phyloP scores from a whole-genome alignment of 2,329 filamentous ascomycete species.

The Botrytis tulipae region DNA sequence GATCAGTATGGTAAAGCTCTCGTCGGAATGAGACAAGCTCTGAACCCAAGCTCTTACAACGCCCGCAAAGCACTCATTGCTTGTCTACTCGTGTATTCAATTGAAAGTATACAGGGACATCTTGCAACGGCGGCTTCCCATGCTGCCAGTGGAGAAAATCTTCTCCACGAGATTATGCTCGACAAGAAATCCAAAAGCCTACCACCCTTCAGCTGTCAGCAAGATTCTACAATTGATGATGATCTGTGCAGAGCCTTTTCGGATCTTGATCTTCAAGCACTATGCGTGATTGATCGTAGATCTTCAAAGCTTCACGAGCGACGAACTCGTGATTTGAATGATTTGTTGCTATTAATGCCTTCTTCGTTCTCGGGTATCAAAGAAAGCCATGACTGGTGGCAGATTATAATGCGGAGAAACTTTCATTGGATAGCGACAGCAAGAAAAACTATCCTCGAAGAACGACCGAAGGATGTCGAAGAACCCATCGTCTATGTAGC shows the following conservation, averaged over 20 bases:
- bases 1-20: constrained; percentile 19
- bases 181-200: background rate
- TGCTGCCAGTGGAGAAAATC: constrained; percentile 18
- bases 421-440: constrained; percentile 20
- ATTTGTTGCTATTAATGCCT: constrained; percentile 15
- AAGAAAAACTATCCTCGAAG: background rate
- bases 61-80: constrained; percentile 18
- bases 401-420: constrained; percentile 23
- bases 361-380: constrained; percentile 17
- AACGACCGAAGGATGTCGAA: background rate
- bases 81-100: constrained; percentile 23
- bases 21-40: constrained; percentile 16
- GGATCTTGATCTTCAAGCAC: constrained; percentile 19
- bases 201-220: background rate
- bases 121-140: constrained; percentile 17
- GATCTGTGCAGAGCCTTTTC: constrained; percentile 16
- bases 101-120: constrained; percentile 22
- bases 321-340: constrained; percentile 11
- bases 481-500: background rate
- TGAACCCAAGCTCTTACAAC: constrained; percentile 8
- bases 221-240: constrained; percentile 15
- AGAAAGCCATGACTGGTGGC: constrained; percentile 22
- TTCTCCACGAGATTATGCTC: constrained; percentile 10
- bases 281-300: constrained; percentile 18
- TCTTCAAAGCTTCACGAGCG: background rate